Base-by-base conservation (phyloP, 345 rosid genomes). In the Cardiospermum halicacabum region DNA sequence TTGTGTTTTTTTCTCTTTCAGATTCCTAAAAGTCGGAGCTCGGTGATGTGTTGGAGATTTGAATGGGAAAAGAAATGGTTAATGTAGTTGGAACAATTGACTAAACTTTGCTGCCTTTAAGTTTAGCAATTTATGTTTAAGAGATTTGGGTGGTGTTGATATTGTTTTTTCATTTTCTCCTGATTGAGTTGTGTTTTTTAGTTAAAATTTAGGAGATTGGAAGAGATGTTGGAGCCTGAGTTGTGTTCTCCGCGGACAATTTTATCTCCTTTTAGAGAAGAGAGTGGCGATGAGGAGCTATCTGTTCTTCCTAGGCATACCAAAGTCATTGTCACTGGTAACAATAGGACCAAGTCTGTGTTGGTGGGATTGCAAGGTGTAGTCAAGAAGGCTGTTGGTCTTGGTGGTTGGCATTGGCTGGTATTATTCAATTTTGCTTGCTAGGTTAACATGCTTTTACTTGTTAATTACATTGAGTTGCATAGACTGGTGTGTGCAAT, bases 331-430 rank as follows among this genome's bases (percentile, higher is more conserved):
- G 89, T 86, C 58, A 83, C 88, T 2, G 91, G 91, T 55, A 86
- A 86, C 71, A 86, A 86, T 61, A 74, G 91, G 62, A 85, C 91
- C 16, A 85, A 83, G 58, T 85, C 91, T 30, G 91, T 83, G 19
- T 55, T 85, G 58, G 91, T 85, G 50, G 91, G 91, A 25, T 70
- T 83, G 47, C 86, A 86, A 69, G 91, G 91, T 11, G 91, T 86
- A 28, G 91, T 86, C 49, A 86, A 86, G 85, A 86, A 86, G 72
- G 91, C 86, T 56, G 86, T 86, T 25, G 91, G 91, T 11, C 88
- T 85, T 12, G 91, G 91, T 24, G 91, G 91, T 64, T 85, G 91
- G 91, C 91, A 85, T 70, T 85, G 91, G 91, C 88, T 85, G 88
- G 91, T 85, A 82, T 36, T 8, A 37, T 36, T 51, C 13, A 28